phyloP scores from a whole-genome alignment of 192 early-diverging fungal genomes.

The Coemansia sp. region DNA sequence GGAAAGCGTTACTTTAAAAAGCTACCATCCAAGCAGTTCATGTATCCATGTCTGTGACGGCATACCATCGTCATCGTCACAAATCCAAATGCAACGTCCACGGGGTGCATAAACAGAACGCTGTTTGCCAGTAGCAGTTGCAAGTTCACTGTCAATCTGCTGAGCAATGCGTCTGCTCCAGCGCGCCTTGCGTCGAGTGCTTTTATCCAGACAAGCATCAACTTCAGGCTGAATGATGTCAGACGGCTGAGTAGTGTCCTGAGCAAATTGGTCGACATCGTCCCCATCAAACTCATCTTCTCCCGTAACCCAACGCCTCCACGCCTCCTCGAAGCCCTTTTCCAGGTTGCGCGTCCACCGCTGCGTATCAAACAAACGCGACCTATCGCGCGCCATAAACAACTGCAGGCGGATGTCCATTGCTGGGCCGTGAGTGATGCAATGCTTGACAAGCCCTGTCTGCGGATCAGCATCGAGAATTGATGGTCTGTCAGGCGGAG shows the following conservation, averaged over 20 bases:
- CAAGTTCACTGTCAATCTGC: conserved; percentile 16
- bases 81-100: conserved; percentile 49
- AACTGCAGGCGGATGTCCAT: conserved; percentile 68
- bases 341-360: conserved; percentile 85
- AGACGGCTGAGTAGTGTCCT: background rate
- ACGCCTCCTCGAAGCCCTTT: conserved; percentile 66
- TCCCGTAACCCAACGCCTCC: conserved; percentile 66
- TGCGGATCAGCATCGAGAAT: conserved; percentile 37
- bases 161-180: conserved; percentile 38
- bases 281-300: conserved; percentile 33
- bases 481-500: conserved; percentile 2
- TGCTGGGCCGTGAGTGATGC: conserved; percentile 45
- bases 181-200: conserved; percentile 13
- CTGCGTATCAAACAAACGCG: conserved; percentile 82
- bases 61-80: conserved; percentile 51
- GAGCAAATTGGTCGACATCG: background rate
- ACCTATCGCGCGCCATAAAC: conserved; percentile 77
- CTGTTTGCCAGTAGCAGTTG: background rate
- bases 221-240: background rate
- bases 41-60: conserved; percentile 45
- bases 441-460: conserved; percentile 31
- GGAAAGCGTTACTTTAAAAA: background rate
- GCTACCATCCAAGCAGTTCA: conserved; percentile 39
- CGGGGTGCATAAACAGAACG: conserved; percentile 35
- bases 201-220: background rate